phyloP scores from a whole-genome alignment of 768 basidiomycete species.

The Boletellus ananiceps region DNA sequence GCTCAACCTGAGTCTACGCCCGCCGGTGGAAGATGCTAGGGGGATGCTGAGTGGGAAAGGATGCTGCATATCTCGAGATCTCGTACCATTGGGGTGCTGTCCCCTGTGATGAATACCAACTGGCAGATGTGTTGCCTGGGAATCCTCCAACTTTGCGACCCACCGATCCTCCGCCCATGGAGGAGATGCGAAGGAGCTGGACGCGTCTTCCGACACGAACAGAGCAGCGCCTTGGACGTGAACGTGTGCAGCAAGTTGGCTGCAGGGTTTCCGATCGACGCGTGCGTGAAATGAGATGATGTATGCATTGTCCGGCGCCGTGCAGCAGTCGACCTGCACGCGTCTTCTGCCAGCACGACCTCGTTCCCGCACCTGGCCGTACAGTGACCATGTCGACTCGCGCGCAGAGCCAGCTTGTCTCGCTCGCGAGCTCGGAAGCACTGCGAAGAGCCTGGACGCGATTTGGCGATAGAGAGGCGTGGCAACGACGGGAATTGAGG shows the following conservation, averaged over 20 bases:
- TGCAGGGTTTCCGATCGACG: constrained; percentile 9
- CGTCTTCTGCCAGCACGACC: neutral
- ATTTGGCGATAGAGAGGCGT: constrained; percentile 25
- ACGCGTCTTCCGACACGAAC: neutral
- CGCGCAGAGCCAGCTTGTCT: neutral
- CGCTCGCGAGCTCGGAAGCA: constrained; percentile 17
- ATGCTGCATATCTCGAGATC: constrained; percentile 6
- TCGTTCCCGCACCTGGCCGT: neutral
- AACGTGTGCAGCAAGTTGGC: neutral
- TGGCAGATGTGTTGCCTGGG: constrained; percentile 14
- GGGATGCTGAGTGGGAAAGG: neutral
- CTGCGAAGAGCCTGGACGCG: constrained; percentile 11
- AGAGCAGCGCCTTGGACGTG: too few species aligned
- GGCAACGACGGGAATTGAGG: constrained; percentile 31
- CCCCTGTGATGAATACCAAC: constrained; percentile 7
- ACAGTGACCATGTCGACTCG: neutral
- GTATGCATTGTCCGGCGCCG: constrained; percentile 1
- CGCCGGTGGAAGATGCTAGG: constrained; percentile 32
- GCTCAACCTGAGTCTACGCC: constrained; percentile 36
- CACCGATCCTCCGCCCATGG: constrained; percentile 18
- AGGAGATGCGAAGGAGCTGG: constrained; percentile 5
- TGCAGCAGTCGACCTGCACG: too few species aligned
- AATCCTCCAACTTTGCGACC: constrained; percentile 10
- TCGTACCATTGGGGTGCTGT: constrained; percentile 8
- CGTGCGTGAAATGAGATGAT: constrained; percentile 6